These are phyloP conservation scores for Oryza brachyantha DNA, from an alignment of 176 grass and related monocot genomes.

Conservation along the genomic window DNA sequence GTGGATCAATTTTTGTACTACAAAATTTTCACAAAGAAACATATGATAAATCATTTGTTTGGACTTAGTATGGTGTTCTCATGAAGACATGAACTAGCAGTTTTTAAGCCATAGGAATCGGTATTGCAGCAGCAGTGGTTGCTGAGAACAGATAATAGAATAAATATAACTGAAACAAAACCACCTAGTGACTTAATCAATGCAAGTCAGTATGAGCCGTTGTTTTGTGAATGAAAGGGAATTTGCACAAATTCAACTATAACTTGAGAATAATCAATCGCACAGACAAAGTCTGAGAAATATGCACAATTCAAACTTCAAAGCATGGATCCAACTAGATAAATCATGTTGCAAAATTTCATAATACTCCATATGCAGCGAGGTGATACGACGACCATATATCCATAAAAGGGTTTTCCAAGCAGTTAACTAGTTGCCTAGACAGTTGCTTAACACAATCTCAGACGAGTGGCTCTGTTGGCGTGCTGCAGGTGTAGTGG, in stretches of 20 bases:
- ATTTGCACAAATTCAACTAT: background rate
- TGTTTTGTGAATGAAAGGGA: background rate
- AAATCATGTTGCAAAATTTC: background rate
- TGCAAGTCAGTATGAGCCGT: background rate
- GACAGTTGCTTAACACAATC: too few species aligned
- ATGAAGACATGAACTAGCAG: background rate
- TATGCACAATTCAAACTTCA: background rate
- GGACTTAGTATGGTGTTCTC: background rate
- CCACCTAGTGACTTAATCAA: background rate
- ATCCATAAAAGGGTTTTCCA: too few species aligned
- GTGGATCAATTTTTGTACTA: background rate
- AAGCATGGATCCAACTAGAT: background rate
- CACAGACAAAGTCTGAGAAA: background rate
- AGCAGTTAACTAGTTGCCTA: too few species aligned
- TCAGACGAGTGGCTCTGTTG: too few species aligned
- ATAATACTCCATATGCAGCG: background rate
- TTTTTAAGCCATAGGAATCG: background rate
- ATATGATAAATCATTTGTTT: background rate
- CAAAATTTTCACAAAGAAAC: background rate
- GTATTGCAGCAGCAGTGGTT: background rate
- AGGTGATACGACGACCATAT: background rate
- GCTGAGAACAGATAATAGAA: background rate
- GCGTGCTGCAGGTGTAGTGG: too few species aligned
- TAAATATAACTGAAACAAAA: background rate
- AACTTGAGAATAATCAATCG: background rate